Base-by-base conservation (phyloP, 2,329 filamentous ascomycete genomes). In the Xylariaceae sp. region DNA sequence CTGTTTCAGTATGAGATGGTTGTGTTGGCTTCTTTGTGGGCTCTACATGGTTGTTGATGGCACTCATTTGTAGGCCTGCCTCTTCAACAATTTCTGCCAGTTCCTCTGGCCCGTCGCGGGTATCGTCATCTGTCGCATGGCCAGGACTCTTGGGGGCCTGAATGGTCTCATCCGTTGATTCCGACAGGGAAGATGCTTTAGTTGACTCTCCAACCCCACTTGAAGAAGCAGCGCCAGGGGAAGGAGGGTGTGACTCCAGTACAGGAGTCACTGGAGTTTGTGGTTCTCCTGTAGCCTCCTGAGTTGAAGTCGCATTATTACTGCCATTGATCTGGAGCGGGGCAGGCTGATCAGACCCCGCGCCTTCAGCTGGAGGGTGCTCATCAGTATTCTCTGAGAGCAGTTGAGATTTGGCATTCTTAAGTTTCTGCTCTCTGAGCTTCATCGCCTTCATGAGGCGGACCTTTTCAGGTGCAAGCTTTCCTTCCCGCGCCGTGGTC, bases 381-480 rank as follows among this genome's bases (percentile, higher is more conserved):
- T 58, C 55, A 54, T 58, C 49, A 48, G 60, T 34, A 47, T 55
- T 46, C 61, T 60, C 18, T 16, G 51, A 61, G 59, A 56, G 63
- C 45, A 63, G 58, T 13, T 61, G 50, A 12, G 60, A 55, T 36
- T 70, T 67, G 14, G 31, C 65, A 60, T 11, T 63, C 51, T 13
- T 65, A 70, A 72, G 74, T 67, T 74, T 84, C 69, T 90, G 90
- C 71, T 95, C 94, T 47, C 93, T 82, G 60, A 97, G 72, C 70
- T 97, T 89, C 73, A 97, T 80, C 7, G 94, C 94, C 73, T 95
- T 97, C 89, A 96, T 92, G 57, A 99, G 76, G 49, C 94, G 82
- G 55, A 89, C 84, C 73, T 95, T 97, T 69, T 99, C 94, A 1
- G 90, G 89, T 1, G 90, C 90, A 63, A 95, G 87, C 68, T 77